Percentiles rank a stretch among this genome's conserved stretches.
phyloP scores from a whole-genome alignment of 1,284 basidiomycete genomes.

The Irpex sp. region DNA sequence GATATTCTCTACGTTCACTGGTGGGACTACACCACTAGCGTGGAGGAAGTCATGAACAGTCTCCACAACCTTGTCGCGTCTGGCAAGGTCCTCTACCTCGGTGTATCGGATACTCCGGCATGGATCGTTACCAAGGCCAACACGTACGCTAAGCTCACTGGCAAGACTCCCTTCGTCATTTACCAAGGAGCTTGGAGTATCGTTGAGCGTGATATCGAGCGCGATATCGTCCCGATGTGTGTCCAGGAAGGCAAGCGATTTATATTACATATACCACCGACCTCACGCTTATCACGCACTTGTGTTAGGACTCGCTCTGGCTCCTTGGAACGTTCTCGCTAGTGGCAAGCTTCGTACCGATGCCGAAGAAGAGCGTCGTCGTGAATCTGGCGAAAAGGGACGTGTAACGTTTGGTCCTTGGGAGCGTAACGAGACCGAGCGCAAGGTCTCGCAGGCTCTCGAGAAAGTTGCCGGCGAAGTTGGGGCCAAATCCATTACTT shows the following conservation, averaged over 20 bases:
- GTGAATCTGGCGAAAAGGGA: conserved; percentile 4
- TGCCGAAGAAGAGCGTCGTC: conserved; percentile 21
- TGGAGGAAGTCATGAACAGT: conserved; percentile 11
- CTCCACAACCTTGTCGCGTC: conserved; percentile 7
- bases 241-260: neutral
- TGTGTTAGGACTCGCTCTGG: conserved; percentile 18
- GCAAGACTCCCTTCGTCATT: conserved; percentile 46
- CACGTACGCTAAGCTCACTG: conserved; percentile 31
- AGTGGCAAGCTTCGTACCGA: conserved; percentile 28
- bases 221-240: conserved; percentile 59
- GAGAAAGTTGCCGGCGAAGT: conserved; percentile 6
- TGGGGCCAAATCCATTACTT: conserved; percentile 6
- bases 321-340: conserved; percentile 31
- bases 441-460: conserved; percentile 2
- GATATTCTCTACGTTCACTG: conserved; percentile 10
- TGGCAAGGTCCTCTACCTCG: conserved; percentile 14
- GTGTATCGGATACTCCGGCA: conserved; percentile 27
- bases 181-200: conserved; percentile 54
- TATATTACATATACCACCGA: no score
- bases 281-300: neutral
- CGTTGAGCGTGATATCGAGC: conserved; percentile 48
- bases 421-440: conserved; percentile 6
- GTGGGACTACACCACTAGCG: conserved; percentile 8
- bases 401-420: conserved; percentile 1
- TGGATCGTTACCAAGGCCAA: conserved; percentile 28